phyloP scores from a whole-genome alignment of 2,329 filamentous ascomycete species.

The Neobulgaria alba region DNA sequence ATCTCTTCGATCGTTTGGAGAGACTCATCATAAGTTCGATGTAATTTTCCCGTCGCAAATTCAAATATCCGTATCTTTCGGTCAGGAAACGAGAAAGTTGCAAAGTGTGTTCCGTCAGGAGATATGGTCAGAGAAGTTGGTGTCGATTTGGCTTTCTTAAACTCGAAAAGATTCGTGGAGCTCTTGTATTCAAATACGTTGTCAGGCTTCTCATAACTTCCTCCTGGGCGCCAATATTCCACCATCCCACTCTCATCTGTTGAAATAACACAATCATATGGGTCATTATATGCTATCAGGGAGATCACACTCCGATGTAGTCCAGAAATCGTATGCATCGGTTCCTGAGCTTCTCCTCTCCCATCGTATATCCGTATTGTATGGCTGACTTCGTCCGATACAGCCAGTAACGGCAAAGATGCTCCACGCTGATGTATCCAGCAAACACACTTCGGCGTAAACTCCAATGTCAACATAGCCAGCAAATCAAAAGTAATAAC shows the following conservation, averaged over 20 bases:
- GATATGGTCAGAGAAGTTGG: constrained; percentile 79
- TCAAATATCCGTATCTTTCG: constrained; percentile 90
- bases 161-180: constrained; percentile 88
- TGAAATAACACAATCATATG: constrained; percentile 84
- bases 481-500: constrained; percentile 83
- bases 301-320: constrained; percentile 78
- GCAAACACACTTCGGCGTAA: constrained; percentile 69
- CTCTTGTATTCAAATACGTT: constrained; percentile 91
- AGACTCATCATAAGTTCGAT: constrained; percentile 92
- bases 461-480: constrained; percentile 71
- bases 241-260: constrained; percentile 87
- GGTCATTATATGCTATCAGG: constrained; percentile 81
- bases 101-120: constrained; percentile 77
- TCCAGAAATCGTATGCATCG: constrained; percentile 67
- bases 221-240: constrained; percentile 86
- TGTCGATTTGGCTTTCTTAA: constrained; percentile 87
- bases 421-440: constrained; percentile 87
- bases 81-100: constrained; percentile 85
- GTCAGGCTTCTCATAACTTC: constrained; percentile 80
- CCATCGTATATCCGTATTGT: constrained; percentile 82
- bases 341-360: constrained; percentile 66
- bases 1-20: constrained; percentile 82
- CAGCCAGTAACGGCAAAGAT: constrained; percentile 77
- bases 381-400: constrained; percentile 66
- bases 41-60: constrained; percentile 78